Evolutionary conservation across 176 grass and related monocot genomes (phyloP), one percentile per base, ranked within the genome.

Genomic region (Cenchrus purpureus): DNA sequence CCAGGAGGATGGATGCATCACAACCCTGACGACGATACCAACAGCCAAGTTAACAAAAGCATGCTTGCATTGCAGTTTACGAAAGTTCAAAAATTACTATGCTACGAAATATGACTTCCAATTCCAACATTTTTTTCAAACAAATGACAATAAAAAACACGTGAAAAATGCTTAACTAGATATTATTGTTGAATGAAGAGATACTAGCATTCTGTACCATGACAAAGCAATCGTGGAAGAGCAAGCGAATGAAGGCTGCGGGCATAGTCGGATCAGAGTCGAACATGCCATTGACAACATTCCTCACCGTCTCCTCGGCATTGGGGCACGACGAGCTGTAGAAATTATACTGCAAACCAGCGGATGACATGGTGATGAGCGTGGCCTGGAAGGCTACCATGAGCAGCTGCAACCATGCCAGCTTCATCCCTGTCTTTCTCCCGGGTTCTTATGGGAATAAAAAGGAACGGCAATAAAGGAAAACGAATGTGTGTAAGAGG

Each of bases 191-290:
- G 25, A 34, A 34, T 60, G 19, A 60, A 22, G 58, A 10, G 58
- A 60, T 8, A n/a, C 6, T 22, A 60, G 58, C 58, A 9, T 22
- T 22, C 5, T 57, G 8, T 83, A 92, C 87, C 76, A 59, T 58
- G n/a, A 87, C 77, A 69, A 92, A 92, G 72, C 91, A 92, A 15
- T 92, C 87, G 12, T 92, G 91, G 71, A 92, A 92, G 22, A 46
- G 42, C 10, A 92, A 19, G 28, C 91, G 91, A 56, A 92, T 60
- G 2, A 92, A 56, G 20, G 80, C 80, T 0, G 91, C 56, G 1
- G 87, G 49, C 8, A 63, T 45, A 7, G 71, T 67, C 17, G 64
- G 81, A n/a, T 92, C 88, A 4, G 12, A 50, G 0, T 75, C 17
- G 61, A 80, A 63, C 57, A 79, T 28, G 16, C 29, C 56, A 6